These are phyloP conservation scores for Galium porrigens DNA, from an alignment of 305 asterid species.

Conservation along the genomic window DNA sequence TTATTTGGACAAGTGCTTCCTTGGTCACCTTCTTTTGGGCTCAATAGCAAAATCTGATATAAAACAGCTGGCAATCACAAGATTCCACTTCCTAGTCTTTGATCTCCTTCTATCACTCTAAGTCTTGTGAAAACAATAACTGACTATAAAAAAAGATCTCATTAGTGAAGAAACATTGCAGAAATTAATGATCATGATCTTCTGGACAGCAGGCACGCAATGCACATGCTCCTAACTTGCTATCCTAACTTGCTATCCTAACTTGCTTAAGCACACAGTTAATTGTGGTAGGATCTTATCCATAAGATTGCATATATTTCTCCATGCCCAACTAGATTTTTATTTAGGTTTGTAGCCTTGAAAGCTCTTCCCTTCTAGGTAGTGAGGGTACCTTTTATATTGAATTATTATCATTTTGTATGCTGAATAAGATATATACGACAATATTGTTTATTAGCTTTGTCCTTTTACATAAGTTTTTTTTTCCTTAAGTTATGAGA, in stretches of 20 bases:
- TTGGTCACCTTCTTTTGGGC: too few relatives aligned
- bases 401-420: neutral
- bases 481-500: neutral
- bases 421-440: neutral
- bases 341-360: neutral
- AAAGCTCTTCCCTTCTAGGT: neutral
- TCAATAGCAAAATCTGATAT: too few relatives aligned
- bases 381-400: neutral
- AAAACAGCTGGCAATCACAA: too few relatives aligned
- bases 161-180: too few relatives aligned
- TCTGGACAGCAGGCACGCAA: too few relatives aligned
- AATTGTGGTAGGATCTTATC: neutral
- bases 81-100: too few relatives aligned
- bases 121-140: too few relatives aligned
- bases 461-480: neutral
- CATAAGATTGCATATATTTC: neutral
- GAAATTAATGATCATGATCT: too few relatives aligned
- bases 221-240: too few relatives aligned
- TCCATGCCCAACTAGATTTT: neutral
- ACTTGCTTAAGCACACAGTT: neutral
- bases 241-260: neutral
- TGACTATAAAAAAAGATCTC: too few relatives aligned
- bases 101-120: too few relatives aligned
- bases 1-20: too few relatives aligned
- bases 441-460: neutral